These are phyloP conservation scores for Xylariaceae sp. DNA, from an alignment of 2,329 filamentous ascomycete species.

Conservation along the genomic window DNA sequence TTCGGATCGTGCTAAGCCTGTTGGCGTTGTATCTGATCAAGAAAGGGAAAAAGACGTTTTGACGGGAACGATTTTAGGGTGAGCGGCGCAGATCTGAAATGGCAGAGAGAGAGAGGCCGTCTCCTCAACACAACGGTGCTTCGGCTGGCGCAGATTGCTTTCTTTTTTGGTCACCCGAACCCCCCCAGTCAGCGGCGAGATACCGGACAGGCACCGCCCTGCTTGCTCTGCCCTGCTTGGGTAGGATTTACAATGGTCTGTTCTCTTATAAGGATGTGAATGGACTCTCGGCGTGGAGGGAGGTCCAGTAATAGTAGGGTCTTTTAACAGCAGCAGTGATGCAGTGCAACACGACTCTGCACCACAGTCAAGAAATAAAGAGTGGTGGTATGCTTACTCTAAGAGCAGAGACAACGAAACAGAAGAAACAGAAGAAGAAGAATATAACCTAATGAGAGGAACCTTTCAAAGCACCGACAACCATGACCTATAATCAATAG, in stretches of 20 bases:
- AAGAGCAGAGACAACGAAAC: slow-evolving; percentile 8
- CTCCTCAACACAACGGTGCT: slow-evolving; percentile 23
- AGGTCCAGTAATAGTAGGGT: slow-evolving; percentile 18
- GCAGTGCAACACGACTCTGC: slow-evolving; percentile 14
- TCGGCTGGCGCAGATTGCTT: slow-evolving; percentile 24
- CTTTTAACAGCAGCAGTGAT: slow-evolving; percentile 9
- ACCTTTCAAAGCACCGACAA: not conserved
- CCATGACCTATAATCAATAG: not conserved
- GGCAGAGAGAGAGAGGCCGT: slow-evolving; percentile 17
- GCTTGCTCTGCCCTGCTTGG: slow-evolving; percentile 17
- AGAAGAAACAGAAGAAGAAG: not conserved
- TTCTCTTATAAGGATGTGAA: slow-evolving; percentile 12
- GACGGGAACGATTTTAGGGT: slow-evolving; percentile 19
- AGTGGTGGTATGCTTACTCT: slow-evolving; percentile 9
- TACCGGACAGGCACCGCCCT: slow-evolving; percentile 22
- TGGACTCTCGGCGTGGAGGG: slow-evolving; percentile 11
- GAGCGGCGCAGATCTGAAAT: slow-evolving; percentile 10
- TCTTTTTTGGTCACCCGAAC: slow-evolving; percentile 18
- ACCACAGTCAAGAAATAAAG: slow-evolving; percentile 5
- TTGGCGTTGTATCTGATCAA: slow-evolving; percentile 18
- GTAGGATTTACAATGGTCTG: slow-evolving; percentile 22
- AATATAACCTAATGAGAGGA: not conserved
- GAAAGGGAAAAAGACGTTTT: slow-evolving; percentile 26
- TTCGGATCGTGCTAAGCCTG: slow-evolving; percentile 10
- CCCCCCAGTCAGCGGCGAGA: slow-evolving; percentile 25